phyloP scores from a whole-genome alignment of 2,329 filamentous ascomycete species.

The Penicillium italicum region DNA sequence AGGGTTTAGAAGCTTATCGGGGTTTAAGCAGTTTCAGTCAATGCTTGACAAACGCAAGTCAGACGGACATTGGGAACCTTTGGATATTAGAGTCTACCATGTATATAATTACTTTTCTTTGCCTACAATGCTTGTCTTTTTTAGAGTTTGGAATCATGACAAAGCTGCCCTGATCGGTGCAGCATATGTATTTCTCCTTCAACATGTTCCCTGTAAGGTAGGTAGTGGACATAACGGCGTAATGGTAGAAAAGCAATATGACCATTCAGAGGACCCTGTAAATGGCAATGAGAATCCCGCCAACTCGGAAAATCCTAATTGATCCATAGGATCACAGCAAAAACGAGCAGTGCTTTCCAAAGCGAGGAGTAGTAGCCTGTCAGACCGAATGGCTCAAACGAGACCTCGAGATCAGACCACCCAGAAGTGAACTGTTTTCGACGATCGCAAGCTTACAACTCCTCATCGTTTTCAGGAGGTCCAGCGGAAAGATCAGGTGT shows the following conservation, averaged over 20 bases:
- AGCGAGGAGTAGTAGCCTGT: background rate
- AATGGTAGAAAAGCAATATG: constrained; percentile 14
- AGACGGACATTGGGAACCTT: background rate
- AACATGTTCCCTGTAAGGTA: constrained; percentile 20
- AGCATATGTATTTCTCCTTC: constrained; percentile 23
- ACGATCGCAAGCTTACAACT: constrained; percentile 22
- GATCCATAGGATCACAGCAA: background rate
- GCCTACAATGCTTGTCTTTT: background rate
- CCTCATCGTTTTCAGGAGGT: constrained; percentile 27
- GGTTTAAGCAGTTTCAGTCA: background rate
- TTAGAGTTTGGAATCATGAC: background rate
- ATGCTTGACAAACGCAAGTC: background rate
- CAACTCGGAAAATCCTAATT: background rate
- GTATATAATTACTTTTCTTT: background rate
- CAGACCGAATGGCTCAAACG: background rate
- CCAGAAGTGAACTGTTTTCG: background rate
- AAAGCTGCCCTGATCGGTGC: constrained; percentile 12
- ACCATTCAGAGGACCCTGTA: background rate
- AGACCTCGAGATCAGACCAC: background rate
- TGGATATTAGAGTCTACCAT: no score
- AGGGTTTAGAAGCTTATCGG: background rate
- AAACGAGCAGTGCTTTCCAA: background rate
- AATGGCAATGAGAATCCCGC: background rate
- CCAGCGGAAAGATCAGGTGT: constrained; percentile 9
- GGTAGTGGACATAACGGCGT: constrained; percentile 25